Evolutionary conservation across 352 stramenopile species (phyloP).

Genomic region (Phytopythium montanum): DNA sequence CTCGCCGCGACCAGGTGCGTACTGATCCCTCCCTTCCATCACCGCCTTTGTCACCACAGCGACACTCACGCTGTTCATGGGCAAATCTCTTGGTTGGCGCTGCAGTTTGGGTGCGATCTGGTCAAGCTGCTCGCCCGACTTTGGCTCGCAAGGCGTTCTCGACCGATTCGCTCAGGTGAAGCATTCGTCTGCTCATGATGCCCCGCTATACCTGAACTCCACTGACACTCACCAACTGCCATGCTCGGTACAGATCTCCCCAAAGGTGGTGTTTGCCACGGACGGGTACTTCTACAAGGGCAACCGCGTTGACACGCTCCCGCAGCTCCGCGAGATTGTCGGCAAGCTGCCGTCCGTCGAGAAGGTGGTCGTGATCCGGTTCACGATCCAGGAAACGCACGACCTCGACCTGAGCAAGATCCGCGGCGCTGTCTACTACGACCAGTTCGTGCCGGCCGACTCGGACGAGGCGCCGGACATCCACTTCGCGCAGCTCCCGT

Average conservation of each 20-base stretch:
- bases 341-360: conserved; percentile 59
- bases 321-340: conserved; percentile 55
- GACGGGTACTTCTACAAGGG: conserved; percentile 83
- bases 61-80: too few species aligned
- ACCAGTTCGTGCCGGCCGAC: conserved; percentile 41
- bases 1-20: conserved; percentile 54
- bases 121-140: conserved; percentile 86
- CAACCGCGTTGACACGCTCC: conserved; percentile 55
- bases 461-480: conserved; percentile 27
- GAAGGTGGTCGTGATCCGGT: conserved; percentile 58
- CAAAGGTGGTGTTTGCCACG: conserved; percentile 72
- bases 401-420: conserved; percentile 64
- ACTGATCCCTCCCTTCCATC: background rate
- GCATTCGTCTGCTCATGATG: background rate
- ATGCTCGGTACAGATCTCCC: conserved; percentile 36
- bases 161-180: conserved; percentile 73
- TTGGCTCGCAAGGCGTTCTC: conserved; percentile 76
- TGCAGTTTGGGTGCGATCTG: conserved; percentile 53
- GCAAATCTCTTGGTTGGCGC: background rate
- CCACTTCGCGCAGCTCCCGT: conserved; percentile 67
- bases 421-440: conserved; percentile 45
- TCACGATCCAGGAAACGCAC: conserved; percentile 48
- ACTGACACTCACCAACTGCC: background rate
- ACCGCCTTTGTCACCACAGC: too few species aligned
- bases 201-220: background rate